These are phyloP conservation scores for Populus euphratica DNA, from an alignment of 345 rosid genomes.

Conservation along the genomic window DNA sequence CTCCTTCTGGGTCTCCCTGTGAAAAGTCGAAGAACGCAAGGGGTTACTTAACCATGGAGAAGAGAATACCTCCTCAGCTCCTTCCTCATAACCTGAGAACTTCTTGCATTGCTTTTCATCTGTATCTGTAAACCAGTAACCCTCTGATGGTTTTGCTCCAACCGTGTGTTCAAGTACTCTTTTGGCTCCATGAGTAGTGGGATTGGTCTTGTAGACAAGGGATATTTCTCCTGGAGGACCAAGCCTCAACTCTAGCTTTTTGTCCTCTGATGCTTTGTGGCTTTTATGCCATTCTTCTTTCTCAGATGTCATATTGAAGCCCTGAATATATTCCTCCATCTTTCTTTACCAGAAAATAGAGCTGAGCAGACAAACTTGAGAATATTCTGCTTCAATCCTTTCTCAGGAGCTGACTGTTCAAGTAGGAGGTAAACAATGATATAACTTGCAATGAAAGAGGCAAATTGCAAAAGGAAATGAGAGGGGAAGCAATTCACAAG, in stretches of 20 bases:
- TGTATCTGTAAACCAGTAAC: not conserved
- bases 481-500: too few species aligned
- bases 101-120: slow-evolving; percentile 6
- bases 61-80: not conserved
- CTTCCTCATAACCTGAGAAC: not conserved
- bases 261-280: slow-evolving; percentile 19
- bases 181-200: slow-evolving; percentile 22
- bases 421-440: too few species aligned
- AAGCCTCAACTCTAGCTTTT: slow-evolving; percentile 42
- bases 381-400: not conserved
- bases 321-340: slow-evolving; percentile 22
- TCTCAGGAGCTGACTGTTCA: not conserved
- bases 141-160: not conserved
- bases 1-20: not conserved
- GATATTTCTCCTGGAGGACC: slow-evolving; percentile 39
- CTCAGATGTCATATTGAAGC: slow-evolving; percentile 4
- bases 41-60: slow-evolving; percentile 6
- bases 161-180: slow-evolving; percentile 21
- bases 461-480: too few species aligned
- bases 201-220: not conserved
- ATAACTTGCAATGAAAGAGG: too few species aligned
- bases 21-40: not conserved
- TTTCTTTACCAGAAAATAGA: not conserved
- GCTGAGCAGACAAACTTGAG: not conserved
- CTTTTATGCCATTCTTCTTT: not conserved